Evolutionary conservation across 2,329 filamentous ascomycete genomes (phyloP).

Genomic region (Scedosporium apiospermum): DNA sequence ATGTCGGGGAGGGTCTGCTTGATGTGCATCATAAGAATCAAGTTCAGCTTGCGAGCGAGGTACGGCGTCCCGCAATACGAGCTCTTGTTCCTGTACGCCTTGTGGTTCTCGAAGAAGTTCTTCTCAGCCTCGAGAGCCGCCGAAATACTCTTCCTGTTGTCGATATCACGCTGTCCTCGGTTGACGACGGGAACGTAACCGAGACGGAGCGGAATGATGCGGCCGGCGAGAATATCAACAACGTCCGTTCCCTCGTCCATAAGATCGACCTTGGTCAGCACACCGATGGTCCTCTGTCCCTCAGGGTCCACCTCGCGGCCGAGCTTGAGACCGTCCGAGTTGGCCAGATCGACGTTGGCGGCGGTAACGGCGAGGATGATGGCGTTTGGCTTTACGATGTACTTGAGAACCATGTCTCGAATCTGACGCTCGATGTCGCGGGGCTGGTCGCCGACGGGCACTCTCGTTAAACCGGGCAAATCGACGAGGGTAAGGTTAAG

Average conservation of each 20-base stretch:
- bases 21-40: slow-evolving; percentile 99
- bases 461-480: slow-evolving; percentile 91
- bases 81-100: slow-evolving; percentile 96
- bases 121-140: slow-evolving; percentile 88
- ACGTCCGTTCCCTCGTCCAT: slow-evolving; percentile 99
- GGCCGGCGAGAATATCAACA: slow-evolving; percentile 93
- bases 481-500: slow-evolving; percentile 94
- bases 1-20: slow-evolving; percentile 98
- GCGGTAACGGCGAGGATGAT: slow-evolving; percentile 95
- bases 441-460: slow-evolving; percentile 92
- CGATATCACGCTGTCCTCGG: slow-evolving; percentile 93
- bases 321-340: slow-evolving; percentile 94
- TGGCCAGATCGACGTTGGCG: slow-evolving; percentile 95
- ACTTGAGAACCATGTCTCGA: slow-evolving; percentile 95
- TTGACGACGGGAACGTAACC: slow-evolving; percentile 98
- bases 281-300: slow-evolving; percentile 95
- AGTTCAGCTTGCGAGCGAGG: slow-evolving; percentile 88
- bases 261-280: slow-evolving; percentile 95
- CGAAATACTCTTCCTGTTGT: slow-evolving; percentile 93
- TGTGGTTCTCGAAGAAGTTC: slow-evolving; percentile 97
- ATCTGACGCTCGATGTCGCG: slow-evolving; percentile 96
- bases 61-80: slow-evolving; percentile 98
- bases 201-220: slow-evolving; percentile 88
- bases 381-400: slow-evolving; percentile 96
- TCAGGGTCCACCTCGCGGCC: slow-evolving; percentile 95